Evolutionary conservation across 352 stramenopile genomes (phyloP).

Genomic region (Blastocystis hominis): DNA sequence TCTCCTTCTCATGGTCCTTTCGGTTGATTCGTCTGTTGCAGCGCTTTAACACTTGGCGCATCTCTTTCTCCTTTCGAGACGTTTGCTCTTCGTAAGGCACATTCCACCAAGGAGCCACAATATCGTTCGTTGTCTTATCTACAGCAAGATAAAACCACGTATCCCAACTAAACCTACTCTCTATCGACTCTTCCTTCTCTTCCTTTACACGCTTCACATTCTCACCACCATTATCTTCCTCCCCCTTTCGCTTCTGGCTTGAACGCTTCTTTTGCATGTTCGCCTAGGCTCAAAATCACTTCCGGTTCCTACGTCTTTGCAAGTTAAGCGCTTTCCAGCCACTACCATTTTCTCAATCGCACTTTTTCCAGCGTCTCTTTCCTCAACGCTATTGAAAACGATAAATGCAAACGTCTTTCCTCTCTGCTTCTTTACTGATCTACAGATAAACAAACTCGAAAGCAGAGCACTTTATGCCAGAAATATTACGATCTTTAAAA

Average conservation of each 20-base stretch:
- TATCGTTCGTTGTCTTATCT: slow-evolving; percentile 62
- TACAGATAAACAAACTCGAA: neutral
- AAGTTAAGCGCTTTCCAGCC: slow-evolving; percentile 22
- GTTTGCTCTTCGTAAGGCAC: slow-evolving; percentile 73
- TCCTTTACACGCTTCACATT: neutral
- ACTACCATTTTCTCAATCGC: slow-evolving; percentile 35
- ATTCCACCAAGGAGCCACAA: slow-evolving; percentile 72
- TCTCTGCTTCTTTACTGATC: slow-evolving; percentile 52
- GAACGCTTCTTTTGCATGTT: slow-evolving; percentile 50
- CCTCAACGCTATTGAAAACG: slow-evolving; percentile 29
- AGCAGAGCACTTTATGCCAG: neutral
- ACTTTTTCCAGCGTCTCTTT: neutral
- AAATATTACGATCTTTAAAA: slow-evolving; percentile 5
- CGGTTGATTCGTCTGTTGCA: slow-evolving; percentile 73
- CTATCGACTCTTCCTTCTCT: neutral
- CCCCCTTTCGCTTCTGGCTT: neutral
- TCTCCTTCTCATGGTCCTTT: slow-evolving; percentile 76
- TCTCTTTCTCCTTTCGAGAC: slow-evolving; percentile 73
- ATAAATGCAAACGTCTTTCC: slow-evolving; percentile 58
- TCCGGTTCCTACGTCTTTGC: slow-evolving; percentile 12
- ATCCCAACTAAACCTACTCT: neutral
- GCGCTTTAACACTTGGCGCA: slow-evolving; percentile 78
- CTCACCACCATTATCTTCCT: neutral
- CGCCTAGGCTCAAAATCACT: neutral
- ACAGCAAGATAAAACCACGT: neutral